Conservation (phyloP, 192 early-diverging fungal species). For the Chytriomyces hyalinus region DNA sequence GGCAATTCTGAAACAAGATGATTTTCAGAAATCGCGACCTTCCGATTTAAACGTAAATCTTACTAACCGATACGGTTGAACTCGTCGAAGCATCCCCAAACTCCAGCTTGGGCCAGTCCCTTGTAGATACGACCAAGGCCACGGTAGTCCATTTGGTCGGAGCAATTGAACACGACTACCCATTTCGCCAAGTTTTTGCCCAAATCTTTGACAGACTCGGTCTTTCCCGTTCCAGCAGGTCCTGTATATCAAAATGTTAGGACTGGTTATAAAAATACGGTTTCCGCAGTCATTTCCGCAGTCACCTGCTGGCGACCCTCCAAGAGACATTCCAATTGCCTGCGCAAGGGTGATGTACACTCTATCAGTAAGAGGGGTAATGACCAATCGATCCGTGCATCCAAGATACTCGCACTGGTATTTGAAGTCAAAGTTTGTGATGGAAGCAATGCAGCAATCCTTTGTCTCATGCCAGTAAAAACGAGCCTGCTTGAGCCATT, state of each 20-base stretch:
- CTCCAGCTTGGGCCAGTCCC: conserved; percentile 67
- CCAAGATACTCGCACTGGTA: conserved; percentile 73
- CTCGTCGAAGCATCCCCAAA: conserved; percentile 72
- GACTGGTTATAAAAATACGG: not conserved
- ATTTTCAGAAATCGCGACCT: no score
- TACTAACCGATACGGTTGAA: conserved; percentile 62
- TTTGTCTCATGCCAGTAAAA: conserved; percentile 76
- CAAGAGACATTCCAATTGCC: conserved; percentile 69
- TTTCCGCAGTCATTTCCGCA: conserved; percentile 49
- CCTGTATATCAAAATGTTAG: not conserved
- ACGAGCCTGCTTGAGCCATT: conserved; percentile 69
- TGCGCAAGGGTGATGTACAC: conserved; percentile 68
- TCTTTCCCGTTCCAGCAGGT: conserved; percentile 62
- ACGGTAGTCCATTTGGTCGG: conserved; percentile 73
- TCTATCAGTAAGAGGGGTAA: conserved; percentile 69
- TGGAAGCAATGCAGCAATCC: conserved; percentile 67
- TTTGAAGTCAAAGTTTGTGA: conserved; percentile 70
- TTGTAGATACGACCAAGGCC: conserved; percentile 70
- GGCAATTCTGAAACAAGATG: conserved; percentile 50
- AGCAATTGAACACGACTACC: conserved; percentile 76
- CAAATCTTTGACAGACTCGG: conserved; percentile 70
- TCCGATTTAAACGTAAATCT: not conserved
- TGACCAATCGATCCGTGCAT: conserved; percentile 67
- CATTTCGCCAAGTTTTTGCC: conserved; percentile 71
- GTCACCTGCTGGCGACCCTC: conserved; percentile 63